Evolutionary conservation across 768 basidiomycete species (phyloP), one percentile per base, ranked within the genome.

Genomic region (Terana coerulea): DNA sequence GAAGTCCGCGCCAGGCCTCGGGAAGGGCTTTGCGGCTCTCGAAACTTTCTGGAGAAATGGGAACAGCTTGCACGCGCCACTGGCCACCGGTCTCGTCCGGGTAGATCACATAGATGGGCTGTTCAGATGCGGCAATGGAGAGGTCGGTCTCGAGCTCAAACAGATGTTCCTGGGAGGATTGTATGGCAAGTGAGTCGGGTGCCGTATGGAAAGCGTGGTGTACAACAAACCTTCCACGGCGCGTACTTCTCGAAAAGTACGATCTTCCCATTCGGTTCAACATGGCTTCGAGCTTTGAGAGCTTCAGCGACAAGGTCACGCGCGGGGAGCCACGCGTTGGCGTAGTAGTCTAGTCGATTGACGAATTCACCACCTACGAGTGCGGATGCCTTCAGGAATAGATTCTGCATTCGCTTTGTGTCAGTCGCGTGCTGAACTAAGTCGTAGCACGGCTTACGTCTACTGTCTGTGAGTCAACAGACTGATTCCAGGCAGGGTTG

Each of bases 31-130:
- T 97, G 26, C 95, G 79, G 67, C 87, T 94, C 63, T 86, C 80
- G 59, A 98, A 99, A 64, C 87, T 90, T 59, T 90, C 88, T 1
- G 89, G 73, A 0, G 83, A 74, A 41, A 84, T 68, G 5, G 95
- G 87, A 15, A 99, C 89, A 6, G 95, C 95, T 65, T 98, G 95
- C 39, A 99, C 71, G 35, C 97, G 84, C 95, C 95, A 99, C 63
- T 77, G 84, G 5, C 73, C 77, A 11, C 67, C 74, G 0, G 72
- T 74, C 65, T 91, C 90, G 59, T 98, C 95, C 1, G 92, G 88
- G 65, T 98, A 98, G 48, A 99, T 73, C 47, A 94, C 76, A 65
- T 98, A 98, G 30, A 88, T 74, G 3, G 91, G 84, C 56, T 83
- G 74, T 46, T 75, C 71, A 7, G 78, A 66, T 0, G 67, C 63